Evolutionary conservation across 768 basidiomycete genomes (phyloP).

Genomic region (Boletus vermiculosoides): DNA sequence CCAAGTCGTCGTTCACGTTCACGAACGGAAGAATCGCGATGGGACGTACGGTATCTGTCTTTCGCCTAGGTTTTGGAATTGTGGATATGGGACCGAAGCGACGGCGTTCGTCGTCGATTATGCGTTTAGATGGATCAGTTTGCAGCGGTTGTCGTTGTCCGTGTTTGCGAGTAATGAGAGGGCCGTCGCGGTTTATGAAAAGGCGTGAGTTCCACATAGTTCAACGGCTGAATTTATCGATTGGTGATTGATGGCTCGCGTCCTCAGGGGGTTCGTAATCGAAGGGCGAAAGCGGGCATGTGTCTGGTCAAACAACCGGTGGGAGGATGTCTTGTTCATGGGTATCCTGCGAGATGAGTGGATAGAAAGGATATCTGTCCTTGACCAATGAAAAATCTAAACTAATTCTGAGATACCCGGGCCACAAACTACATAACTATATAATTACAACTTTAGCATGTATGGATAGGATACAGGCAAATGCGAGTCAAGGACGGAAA

Average conservation of each 20-base stretch:
- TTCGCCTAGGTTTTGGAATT: slow-evolving; percentile 33
- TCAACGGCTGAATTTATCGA: neutral
- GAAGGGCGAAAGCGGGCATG: slow-evolving; percentile 39
- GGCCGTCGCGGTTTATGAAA: slow-evolving; percentile 41
- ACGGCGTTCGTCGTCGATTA: slow-evolving; percentile 41
- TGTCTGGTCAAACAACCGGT: slow-evolving; percentile 36
- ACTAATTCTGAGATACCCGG: slow-evolving; percentile 7
- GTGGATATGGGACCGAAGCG: slow-evolving; percentile 43
- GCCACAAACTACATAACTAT: neutral
- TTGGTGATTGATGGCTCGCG: neutral
- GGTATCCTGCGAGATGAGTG: slow-evolving; percentile 42
- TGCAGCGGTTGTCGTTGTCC: slow-evolving; percentile 42
- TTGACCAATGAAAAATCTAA: slow-evolving; percentile 15
- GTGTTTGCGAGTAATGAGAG: slow-evolving; percentile 40
- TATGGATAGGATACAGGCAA: slow-evolving; percentile 7
- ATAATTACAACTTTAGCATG: slow-evolving; percentile 14
- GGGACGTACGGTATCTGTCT: slow-evolving; percentile 35
- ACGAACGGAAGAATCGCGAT: slow-evolving; percentile 30
- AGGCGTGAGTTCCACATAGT: slow-evolving; percentile 36
- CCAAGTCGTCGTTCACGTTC: slow-evolving; percentile 27
- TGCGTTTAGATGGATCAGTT: slow-evolving; percentile 38
- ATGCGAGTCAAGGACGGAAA: neutral
- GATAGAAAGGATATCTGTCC: slow-evolving; percentile 23
- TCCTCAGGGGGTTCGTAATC: slow-evolving; percentile 38
- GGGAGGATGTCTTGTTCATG: slow-evolving; percentile 41